Base-by-base conservation (phyloP, 768 basidiomycete genomes). In the Nidula microcarpa region DNA sequence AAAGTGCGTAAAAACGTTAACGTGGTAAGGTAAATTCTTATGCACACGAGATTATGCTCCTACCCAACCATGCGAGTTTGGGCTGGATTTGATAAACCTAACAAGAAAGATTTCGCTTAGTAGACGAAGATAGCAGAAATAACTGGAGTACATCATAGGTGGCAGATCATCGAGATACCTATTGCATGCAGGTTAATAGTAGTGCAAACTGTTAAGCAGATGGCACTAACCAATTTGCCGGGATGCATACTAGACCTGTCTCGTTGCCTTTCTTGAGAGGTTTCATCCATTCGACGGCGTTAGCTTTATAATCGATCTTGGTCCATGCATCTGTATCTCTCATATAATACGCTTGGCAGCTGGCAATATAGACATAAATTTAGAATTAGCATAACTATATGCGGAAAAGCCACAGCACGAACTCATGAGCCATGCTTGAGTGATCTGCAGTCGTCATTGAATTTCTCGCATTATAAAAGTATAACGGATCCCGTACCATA, bases 41-140 rank as follows among this genome's bases (percentile, higher is more conserved):
- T 45, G 50, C 17, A 9, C 11, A 32, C 37, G 18, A 39, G 11
- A 18, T 23, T 30, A 14, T n/a, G 10, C 23, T n/a, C 65, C 45
- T 47, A 84, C 87, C 77, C 83, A 89, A 37, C 87, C 87, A 60
- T 90, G 87, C 0, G 85, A 86, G 63, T 89, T 88, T 0, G 82
- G 67, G 48, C 73, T 76, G 17, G 75, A 74, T 64, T 86, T 87
- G 61, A 86, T 85, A 67, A 88, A 90, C 84, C 86, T 86, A 53
- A 46, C 43, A 39, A 46, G 8, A 6, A 10, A 10, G 41, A 18
- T 62, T 23, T 59, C 51, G 33, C 43, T 49, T 33, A n/a, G 37
- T 14, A 16, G 14, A 6, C 18, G 32, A 14, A 16, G 18, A n/a
- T 23, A 11, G 23, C n/a, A 45, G 43, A 23, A 30, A 30, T 8